A percentile compares a stretch with the other conserved stretches of the same genome.
Evolutionary conservation across 192 early-diverging fungal species (phyloP).

Genomic region (Pecoramyces ruminantium): DNA sequence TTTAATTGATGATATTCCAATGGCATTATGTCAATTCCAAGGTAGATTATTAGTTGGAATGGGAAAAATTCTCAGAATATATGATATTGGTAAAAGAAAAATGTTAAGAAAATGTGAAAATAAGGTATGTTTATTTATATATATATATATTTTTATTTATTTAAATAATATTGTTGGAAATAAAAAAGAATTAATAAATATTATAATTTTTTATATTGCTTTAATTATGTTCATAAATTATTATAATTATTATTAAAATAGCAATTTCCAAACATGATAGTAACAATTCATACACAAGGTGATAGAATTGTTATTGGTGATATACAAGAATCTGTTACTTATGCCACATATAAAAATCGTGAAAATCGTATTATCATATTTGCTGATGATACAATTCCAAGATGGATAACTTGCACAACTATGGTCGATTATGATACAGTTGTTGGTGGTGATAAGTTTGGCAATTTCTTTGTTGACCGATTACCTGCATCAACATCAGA

Average conservation of each 20-base stretch:
- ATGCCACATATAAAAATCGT: conserved; percentile 45
- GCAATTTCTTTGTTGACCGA: conserved; percentile 70
- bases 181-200: background rate
- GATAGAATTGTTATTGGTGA: conserved; percentile 73
- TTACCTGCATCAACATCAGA: conserved; percentile 41
- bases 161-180: no score
- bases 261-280: conserved; percentile 54
- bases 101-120: conserved; percentile 81
- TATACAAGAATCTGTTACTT: conserved; percentile 71
- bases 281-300: conserved; percentile 57
- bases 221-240: background rate
- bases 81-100: conserved; percentile 78
- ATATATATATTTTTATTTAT: background rate
- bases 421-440: conserved; percentile 90
- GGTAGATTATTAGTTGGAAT: conserved; percentile 76
- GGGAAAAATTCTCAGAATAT: conserved; percentile 74
- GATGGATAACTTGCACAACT: conserved; percentile 60
- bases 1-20: conserved; percentile 66
- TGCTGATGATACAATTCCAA: conserved; percentile 79
- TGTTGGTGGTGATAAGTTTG: conserved; percentile 91
- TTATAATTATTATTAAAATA: conserved; percentile 5
- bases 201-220: background rate
- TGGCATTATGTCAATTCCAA: conserved; percentile 68
- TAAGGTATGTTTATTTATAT: conserved; percentile 19
- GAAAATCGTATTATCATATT: conserved; percentile 77